A percentile compares a stretch with the other conserved stretches of the same genome.
Conservation (phyloP, 139 green algal genomes). For the Chlamydomonas schloesseri region DNA sequence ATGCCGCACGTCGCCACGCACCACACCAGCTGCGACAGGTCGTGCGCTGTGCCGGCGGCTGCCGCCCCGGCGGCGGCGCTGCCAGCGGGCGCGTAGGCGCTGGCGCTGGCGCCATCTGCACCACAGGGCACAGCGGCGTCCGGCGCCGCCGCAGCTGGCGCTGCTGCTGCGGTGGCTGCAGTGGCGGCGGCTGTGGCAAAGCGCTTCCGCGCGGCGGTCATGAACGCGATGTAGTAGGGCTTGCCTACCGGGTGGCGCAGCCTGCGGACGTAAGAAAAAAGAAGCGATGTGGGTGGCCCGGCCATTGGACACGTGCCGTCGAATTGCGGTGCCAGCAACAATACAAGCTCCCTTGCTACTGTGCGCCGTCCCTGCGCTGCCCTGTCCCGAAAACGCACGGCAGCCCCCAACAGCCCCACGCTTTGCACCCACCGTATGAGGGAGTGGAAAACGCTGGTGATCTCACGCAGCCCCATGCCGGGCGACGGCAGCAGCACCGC, state of each 20-base stretch:
- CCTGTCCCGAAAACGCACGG: too few relatives aligned
- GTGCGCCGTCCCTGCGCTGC: too few relatives aligned
- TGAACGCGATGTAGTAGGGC: slow-evolving; percentile 12
- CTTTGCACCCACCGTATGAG: background rate
- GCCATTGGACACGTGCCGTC: too few relatives aligned
- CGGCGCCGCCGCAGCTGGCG: background rate
- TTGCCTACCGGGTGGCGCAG: slow-evolving; percentile 27
- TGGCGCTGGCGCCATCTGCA: too few relatives aligned
- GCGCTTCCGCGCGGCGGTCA: background rate
- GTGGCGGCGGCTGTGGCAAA: background rate
- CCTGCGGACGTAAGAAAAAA: background rate
- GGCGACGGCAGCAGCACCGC: background rate
- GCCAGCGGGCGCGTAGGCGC: too few relatives aligned
- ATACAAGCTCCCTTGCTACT: too few relatives aligned
- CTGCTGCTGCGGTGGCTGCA: background rate
- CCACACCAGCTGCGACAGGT: slow-evolving; percentile 29
- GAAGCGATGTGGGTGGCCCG: too few relatives aligned
- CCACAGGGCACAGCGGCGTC: background rate
- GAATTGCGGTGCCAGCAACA: too few relatives aligned
- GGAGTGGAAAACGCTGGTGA: slow-evolving; percentile 4
- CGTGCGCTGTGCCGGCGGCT: background rate
- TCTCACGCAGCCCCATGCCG: slow-evolving; percentile 28
- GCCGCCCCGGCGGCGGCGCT: too few relatives aligned
- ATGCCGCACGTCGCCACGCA: slow-evolving; percentile 2
- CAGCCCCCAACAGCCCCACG: too few relatives aligned